Base-by-base conservation (phyloP, 2,329 filamentous ascomycete species). In the Dactylellina drechsleri region DNA sequence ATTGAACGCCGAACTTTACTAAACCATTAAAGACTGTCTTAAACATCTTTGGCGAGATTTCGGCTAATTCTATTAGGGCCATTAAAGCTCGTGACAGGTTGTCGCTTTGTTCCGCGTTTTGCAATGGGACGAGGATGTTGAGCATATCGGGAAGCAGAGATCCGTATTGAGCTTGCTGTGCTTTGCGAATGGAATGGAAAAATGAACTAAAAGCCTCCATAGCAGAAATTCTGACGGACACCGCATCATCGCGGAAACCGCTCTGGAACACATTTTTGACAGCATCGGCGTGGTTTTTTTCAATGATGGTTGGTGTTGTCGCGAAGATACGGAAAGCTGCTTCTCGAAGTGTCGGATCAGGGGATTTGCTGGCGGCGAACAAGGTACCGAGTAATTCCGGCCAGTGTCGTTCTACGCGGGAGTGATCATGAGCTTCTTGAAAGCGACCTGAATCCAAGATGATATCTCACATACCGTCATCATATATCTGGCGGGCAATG, bases 181-280 rank as follows among this genome's bases (percentile, higher is more conserved):
- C 97, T 85, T 96, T 97, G 81, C 85, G 87, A 79, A 98, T 88
- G 68, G 91, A 95, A 78, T 92, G 88, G 87, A 99, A 99, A 84
- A 99, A 98, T 2, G 93, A 90, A 16, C 94, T 91, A 81, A 99
- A 99, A 6, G 95, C 95, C 81, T 97, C 93, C 89, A 98, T 96
- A 66, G 95, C 93, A 54, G 93, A 90, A 71, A 99, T 88, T 77
- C 93, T 91, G 70, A 99, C 94, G 88, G 94, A 77, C 23, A 31
- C 59, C 8, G 92, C 90, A 62, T 91, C 89, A 83, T 99, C 95
- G 80, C 92, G 92, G 83, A 99, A 97, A 1, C 94, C 95, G 79
- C 91, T 92, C 73, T 91, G 89, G 82, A 99, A 99, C 13, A 95
- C 93, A 77, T 88, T 87, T 49, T 94, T 85, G 40, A 99, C 93